Evolutionary conservation across 2,329 filamentous ascomycete species (phyloP).

Genomic region (Helotiales sp.): DNA sequence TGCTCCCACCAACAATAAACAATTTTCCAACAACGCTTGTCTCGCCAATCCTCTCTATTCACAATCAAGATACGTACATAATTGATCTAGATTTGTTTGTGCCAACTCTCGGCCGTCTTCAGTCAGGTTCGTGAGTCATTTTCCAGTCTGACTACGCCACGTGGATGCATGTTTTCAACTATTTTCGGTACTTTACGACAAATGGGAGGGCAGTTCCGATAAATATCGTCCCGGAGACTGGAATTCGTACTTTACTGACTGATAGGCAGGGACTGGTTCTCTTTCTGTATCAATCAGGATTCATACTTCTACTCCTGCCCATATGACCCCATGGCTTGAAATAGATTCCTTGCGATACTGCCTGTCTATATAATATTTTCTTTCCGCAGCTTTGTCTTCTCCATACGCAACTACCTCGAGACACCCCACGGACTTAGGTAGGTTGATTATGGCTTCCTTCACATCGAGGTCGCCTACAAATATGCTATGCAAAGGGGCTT

Average conservation of each 20-base stretch:
- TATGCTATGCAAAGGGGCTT: background rate
- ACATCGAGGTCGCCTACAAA: background rate
- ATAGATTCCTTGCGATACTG: background rate
- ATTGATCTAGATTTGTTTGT: background rate
- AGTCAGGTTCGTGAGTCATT: constrained; percentile 1
- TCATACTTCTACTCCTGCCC: background rate
- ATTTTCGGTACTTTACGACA: background rate
- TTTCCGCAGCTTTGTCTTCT: background rate
- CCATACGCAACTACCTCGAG: background rate
- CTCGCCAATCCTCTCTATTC: background rate
- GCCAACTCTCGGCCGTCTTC: background rate
- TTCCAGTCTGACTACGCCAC: background rate
- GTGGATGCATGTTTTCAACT: background rate
- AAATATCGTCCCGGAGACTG: too few relatives aligned
- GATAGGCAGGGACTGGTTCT: background rate
- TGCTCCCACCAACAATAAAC: background rate
- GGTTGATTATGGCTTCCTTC: background rate
- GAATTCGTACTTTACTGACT: background rate
- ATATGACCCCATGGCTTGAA: background rate
- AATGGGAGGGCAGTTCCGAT: background rate
- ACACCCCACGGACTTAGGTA: background rate
- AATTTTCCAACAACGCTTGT: background rate
- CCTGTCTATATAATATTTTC: background rate
- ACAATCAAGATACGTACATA: background rate
- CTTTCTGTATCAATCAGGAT: background rate